Base-by-base conservation (phyloP, 163 green algal species). In the Coccomyxa subellipsoidea region DNA sequence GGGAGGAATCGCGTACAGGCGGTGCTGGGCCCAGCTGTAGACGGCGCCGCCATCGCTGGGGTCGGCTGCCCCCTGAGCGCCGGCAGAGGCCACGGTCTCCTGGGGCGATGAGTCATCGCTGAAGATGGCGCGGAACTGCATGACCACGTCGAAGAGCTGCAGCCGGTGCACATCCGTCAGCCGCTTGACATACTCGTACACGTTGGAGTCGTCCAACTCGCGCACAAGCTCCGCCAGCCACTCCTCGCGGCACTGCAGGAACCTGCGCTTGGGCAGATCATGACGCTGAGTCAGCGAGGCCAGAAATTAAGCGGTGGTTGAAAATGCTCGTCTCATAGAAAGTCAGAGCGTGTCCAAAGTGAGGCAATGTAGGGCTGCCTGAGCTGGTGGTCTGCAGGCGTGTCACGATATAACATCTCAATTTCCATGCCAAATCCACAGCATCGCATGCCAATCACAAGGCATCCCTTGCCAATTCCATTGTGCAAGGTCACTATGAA, bases 71-170 rank as follows among this genome's bases (percentile, higher is more conserved):
- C 9, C 38, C 81, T 35, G 53, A 35, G n/a, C 31, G n/a, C 31
- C 40, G 72, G 25, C 23, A n/a, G 38, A 29, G 7, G 23, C 21
- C 54, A 47, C 36, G 25, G 53, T 75, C 23, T 82, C 72, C 73
- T 76, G 39, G 31, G 69, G 38, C 7, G n/a, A 12, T 29, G 31
- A 69, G 38, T 95, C 93, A 81, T 89, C 86, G 18, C 92, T 90
- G 82, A 99, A 99, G 77, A 99, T 95, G 29, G 96, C 96, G 0
- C 92, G 82, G 90, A 97, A 99, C 91, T 99, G 97, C 93, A 98
- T 99, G 54, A 97, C 93, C 29, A 98, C 91, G 82, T 99, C 96
- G 84, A 98, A 99, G 9, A 99, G 85, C 80, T 99, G 94, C 84
- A 99, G 90, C 69, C 97, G 90, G 86, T 99, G 93, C 82, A 93